Evolutionary conservation across 2,329 filamentous ascomycete species (phyloP).

Genomic region (Colletotrichum sp.): DNA sequence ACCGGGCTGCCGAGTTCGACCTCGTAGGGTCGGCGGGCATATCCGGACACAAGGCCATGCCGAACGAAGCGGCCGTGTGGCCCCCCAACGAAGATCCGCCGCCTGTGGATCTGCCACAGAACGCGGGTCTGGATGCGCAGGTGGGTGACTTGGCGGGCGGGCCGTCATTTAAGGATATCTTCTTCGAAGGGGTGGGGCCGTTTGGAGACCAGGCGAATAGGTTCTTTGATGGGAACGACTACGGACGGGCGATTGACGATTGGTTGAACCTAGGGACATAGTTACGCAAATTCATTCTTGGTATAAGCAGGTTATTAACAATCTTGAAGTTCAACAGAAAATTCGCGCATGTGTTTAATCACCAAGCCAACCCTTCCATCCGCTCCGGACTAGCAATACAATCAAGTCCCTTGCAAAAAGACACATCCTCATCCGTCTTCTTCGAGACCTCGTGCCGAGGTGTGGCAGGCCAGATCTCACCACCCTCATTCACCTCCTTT

Average conservation of each 20-base stretch:
- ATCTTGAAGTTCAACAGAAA: accelerated
- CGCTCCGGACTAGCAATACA: neutral
- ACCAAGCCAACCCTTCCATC: neutral
- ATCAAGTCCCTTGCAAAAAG: neutral
- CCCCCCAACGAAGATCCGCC: conserved; percentile 32
- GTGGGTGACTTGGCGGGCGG: neutral
- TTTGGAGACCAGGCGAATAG: conserved; percentile 29
- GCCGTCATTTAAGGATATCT: conserved; percentile 22
- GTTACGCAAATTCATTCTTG: neutral
- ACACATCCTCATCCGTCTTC: neutral
- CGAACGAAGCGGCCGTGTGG: conserved; percentile 35
- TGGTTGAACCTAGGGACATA: conserved; percentile 29
- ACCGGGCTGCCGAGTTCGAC: conserved; percentile 34
- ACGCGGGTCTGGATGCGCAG: neutral
- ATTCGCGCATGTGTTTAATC: accelerated
- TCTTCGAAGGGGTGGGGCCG: conserved; percentile 25
- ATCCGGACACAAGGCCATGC: conserved; percentile 41
- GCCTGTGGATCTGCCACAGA: neutral
- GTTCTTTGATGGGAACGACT: conserved; percentile 39
- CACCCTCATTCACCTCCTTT: neutral
- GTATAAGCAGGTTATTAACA: neutral
- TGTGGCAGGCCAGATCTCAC: neutral
- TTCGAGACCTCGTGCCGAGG: neutral
- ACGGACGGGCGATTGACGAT: conserved; percentile 37
- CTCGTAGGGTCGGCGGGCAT: conserved; percentile 43